Conservation (phyloP, 108 stramenopile species). For the Nannochloropsis gaditana region DNA sequence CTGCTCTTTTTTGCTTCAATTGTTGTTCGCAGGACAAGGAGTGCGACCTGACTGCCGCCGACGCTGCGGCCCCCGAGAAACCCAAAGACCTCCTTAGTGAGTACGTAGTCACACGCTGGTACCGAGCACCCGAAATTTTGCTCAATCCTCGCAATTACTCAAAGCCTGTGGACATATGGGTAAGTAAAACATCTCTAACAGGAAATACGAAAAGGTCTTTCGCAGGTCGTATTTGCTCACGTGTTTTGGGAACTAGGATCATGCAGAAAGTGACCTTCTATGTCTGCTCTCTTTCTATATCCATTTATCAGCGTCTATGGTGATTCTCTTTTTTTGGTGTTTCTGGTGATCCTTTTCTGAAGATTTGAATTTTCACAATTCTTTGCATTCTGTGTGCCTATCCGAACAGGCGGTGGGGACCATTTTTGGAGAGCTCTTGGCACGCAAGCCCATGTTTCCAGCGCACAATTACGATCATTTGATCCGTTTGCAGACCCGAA, state of each 20-base stretch:
- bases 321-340: neutral
- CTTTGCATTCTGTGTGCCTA: too few relatives aligned
- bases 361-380: too few relatives aligned
- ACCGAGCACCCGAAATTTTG: conserved; percentile 67
- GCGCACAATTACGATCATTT: conserved; percentile 99
- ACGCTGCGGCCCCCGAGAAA: conserved; percentile 24
- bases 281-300: too few relatives aligned
- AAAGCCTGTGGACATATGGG: conserved; percentile 48
- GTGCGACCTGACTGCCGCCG: conserved; percentile 1
- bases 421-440: conserved; percentile 94
- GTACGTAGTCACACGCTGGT: conserved; percentile 67
- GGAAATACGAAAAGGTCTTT: too few relatives aligned
- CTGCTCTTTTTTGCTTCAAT: neutral
- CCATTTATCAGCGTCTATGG: too few relatives aligned
- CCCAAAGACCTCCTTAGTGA: conserved; percentile 56
- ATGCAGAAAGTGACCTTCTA: too few relatives aligned
- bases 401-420: conserved; percentile 67
- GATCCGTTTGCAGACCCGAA: conserved; percentile 51
- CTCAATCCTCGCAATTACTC: conserved; percentile 60
- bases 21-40: neutral
- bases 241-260: too few relatives aligned
- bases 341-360: too few relatives aligned
- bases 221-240: too few relatives aligned
- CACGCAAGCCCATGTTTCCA: conserved; percentile 87
- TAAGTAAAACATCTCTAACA: neutral